Conservation (phyloP, 164 flowering plant species). For the Magnolia officinalis region DNA sequence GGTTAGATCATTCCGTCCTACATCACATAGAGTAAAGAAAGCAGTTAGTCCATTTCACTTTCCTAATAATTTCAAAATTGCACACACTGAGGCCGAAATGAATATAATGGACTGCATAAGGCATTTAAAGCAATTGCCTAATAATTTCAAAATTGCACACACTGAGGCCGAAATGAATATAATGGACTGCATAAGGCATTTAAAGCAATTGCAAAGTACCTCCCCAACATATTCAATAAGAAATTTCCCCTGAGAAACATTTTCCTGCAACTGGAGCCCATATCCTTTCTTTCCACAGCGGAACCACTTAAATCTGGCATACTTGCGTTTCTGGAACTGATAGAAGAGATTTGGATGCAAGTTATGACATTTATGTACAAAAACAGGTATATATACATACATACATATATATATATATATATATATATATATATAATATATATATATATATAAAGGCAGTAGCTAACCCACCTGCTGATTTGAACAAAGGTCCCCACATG, state of each 20-base stretch:
- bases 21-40: too few relatives aligned
- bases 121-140: too few relatives aligned
- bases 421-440: too few relatives aligned
- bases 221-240: constrained; percentile 98
- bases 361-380: background rate
- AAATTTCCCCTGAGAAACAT: constrained; percentile 70
- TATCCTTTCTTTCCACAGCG: constrained; percentile 86
- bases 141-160: background rate
- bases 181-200: background rate
- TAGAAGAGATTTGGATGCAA: constrained; percentile 13
- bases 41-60: background rate
- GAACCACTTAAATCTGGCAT: constrained; percentile 59
- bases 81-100: constrained; percentile 1
- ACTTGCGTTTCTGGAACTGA: constrained; percentile 88
- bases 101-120: background rate
- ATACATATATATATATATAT: too few relatives aligned
- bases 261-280: constrained; percentile 69
- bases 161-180: constrained; percentile 1
- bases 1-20: too few relatives aligned
- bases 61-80: background rate
- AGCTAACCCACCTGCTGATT: constrained; percentile 70
- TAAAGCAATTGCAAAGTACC: constrained; percentile 35
- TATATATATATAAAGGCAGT: too few relatives aligned
- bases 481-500: constrained; percentile 90
- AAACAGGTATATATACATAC: too few relatives aligned